Evolutionary conservation across 257 asterid species (phyloP), one percentile per base, ranked within the genome.

Genomic region (Ballota nigra): DNA sequence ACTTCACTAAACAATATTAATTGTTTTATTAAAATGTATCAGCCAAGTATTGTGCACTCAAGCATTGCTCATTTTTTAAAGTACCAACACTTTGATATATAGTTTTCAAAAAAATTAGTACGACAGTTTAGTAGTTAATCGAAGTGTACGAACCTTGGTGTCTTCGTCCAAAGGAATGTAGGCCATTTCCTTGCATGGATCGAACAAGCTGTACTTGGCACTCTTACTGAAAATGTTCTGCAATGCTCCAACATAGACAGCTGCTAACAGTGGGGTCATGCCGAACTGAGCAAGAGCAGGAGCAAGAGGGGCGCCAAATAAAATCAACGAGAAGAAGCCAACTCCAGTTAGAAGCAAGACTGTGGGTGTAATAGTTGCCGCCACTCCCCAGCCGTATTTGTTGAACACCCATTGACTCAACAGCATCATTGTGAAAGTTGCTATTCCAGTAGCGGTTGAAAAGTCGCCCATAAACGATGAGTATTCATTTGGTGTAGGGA

Each of bases 161-260:
- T 92, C 99, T 77, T 95, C 99, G 1, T 95, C 99, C 82, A 95
- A 72, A 73, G 99, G 99, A 82, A 95, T 95, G 82, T 92, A 95
- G 19, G 99, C 99, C 99, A 95, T 95, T 77, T 95, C 99, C 82
- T 95, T 95, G 91, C 99, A 95, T 0, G 99, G 99, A 76, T 95
- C 99, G 16, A 95, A 95, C 40, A 95, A 87, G 77, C 99, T 95
- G 84, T 95, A 95, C 79, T 95, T 95, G 0, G 99, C 98, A 62
- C 99, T 95, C 88, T 95, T 95, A 16, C 99, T 95, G 67, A 95
- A 95, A 29, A 95, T 92, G 83, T 95, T 95, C 75, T 95, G 99
- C 96, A 95, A 29, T 3, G 99, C 99, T 11, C 99, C 99, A 0
- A 95, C 99, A 49, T 84, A 95, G 8, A 95, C 99, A 16, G 99